Evolutionary conservation across 306 rosid genomes (phyloP), one percentile per base, ranked within the genome.

Genomic region (Trichosanthes truncata): DNA sequence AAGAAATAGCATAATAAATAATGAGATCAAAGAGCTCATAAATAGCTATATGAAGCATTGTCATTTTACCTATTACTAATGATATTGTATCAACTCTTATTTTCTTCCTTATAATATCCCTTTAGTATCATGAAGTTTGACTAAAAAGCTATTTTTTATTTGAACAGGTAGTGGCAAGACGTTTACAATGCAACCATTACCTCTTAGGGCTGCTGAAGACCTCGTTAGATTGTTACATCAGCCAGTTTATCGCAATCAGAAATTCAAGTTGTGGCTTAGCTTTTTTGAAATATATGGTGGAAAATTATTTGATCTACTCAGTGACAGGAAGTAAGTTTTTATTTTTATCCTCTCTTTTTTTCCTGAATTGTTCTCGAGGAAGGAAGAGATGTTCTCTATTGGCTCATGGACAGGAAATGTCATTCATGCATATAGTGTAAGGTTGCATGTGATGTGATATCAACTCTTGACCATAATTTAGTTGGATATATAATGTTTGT

Each of bases 221-320:
- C 92, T 95, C 61, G 91, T 92, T 79, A 92, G 95, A 85, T 85
- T 84, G 83, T 90, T 95, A 85, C 96, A 86, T 78, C 93, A 80
- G 84, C 97, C 98, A 75, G 83, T 87, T 77, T 92, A 92, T 86
- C 95, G 92, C 18, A 95, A 91, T 84, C 97, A 91, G 84, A 91
- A 81, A 89, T 95, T 92, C 83, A 95, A 95, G 89, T 82, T 95
- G 93, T 95, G 98, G 97, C 98, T 95, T 81, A 95, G 98, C 90
- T 94, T 87, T 87, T 94, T 94, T 74, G 98, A 94, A 90, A 94
- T 94, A 81, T 94, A 94, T 82, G 98, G 98, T 23, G 97, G 98
- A 81, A 94, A 94, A 82, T 90, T 94, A 43, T 94, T 80, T 86
- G 98, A 95, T 88, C 97, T 95, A 87, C 98, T 95, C 51, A 89